Evolutionary conservation across 441 rosid species (phyloP).

Genomic region (Corymbia citriodora): DNA sequence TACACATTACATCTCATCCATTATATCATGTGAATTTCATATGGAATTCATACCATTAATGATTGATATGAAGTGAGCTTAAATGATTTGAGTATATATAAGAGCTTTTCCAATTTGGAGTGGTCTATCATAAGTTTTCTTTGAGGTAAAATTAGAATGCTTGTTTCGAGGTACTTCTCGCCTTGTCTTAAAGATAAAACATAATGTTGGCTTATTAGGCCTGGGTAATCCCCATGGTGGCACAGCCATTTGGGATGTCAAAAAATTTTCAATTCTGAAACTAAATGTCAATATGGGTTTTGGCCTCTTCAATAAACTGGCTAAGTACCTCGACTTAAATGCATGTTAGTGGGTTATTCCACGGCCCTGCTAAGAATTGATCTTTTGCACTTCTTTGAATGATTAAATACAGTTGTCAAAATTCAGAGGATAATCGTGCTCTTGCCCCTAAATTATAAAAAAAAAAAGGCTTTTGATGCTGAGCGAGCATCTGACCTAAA

Average conservation of each 20-base stretch:
- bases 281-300: neutral
- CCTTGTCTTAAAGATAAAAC: neutral
- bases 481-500: neutral
- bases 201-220: neutral
- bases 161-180: neutral
- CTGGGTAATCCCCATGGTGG: neutral
- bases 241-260: neutral
- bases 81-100: neutral
- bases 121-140: neutral
- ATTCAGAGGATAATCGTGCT: neutral
- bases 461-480: neutral
- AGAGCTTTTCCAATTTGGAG: neutral
- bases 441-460: neutral
- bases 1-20: neutral
- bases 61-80: neutral
- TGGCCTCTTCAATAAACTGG: neutral
- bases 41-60: fast-evolving
- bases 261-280: neutral
- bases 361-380: neutral
- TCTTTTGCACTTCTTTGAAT: neutral
- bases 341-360: neutral
- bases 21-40: neutral
- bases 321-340: neutral
- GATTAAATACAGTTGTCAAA: neutral
- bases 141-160: neutral